These are phyloP conservation scores for Macrophomina phaseolina DNA, from an alignment of 2,329 filamentous ascomycete species.

Conservation along the genomic window DNA sequence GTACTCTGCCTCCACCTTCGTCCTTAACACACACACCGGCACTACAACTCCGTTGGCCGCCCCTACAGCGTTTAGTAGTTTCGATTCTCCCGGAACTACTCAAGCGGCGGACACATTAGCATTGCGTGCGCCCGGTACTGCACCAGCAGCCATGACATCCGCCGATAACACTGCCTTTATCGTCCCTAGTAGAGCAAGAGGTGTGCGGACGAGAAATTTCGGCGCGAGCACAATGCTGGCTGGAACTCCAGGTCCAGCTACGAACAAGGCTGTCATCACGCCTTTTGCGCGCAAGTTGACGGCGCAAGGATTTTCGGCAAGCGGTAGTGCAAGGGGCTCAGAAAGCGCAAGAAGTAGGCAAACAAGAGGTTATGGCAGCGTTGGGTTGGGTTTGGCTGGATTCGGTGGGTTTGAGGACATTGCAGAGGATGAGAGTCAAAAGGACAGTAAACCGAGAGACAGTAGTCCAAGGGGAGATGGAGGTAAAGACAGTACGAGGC, in stretches of 20 bases:
- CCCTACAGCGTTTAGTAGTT: neutral
- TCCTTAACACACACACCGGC: constrained; percentile 12
- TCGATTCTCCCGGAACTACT: neutral
- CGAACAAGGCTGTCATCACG: constrained; percentile 43
- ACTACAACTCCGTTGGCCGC: constrained; percentile 21
- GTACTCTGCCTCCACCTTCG: constrained; percentile 8
- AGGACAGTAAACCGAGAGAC: neutral
- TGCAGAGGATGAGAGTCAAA: constrained; percentile 16
- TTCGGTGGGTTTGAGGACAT: constrained; percentile 29
- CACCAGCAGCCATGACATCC: neutral
- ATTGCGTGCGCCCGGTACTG: neutral
- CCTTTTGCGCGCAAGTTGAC: constrained; percentile 46
- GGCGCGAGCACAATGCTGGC: constrained; percentile 16
- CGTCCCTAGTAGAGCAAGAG: neutral
- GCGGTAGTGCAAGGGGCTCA: neutral
- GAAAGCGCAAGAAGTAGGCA: neutral
- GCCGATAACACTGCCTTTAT: neutral
- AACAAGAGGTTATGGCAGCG: neutral
- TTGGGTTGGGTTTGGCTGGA: constrained; percentile 17
- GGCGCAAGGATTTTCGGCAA: constrained; percentile 36
- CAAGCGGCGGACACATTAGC: neutral
- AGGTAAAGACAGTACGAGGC: neutral
- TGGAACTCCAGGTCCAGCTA: constrained; percentile 23
- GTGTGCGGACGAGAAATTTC: constrained; percentile 1
- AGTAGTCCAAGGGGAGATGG: neutral